These are phyloP conservation scores for Eragrostis curvula DNA, from an alignment of 176 grass and related monocot genomes.

Conservation along the genomic window DNA sequence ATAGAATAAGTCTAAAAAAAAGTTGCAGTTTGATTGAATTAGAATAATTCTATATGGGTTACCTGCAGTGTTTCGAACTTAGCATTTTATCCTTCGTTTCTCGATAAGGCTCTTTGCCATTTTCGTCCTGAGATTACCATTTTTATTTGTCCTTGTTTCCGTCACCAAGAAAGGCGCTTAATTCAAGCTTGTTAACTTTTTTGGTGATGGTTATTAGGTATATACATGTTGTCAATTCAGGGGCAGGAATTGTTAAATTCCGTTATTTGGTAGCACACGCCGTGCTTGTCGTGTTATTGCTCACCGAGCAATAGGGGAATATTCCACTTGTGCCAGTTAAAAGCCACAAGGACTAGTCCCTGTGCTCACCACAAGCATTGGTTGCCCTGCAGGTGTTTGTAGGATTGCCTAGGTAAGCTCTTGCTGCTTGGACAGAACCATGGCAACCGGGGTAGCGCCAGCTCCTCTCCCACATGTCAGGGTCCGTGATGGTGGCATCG, in stretches of 20 bases:
- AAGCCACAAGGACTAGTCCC: neutral
- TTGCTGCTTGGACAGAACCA: constrained; percentile 26
- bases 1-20: no score
- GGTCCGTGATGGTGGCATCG: constrained; percentile 56
- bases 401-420: constrained; percentile 46
- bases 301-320: constrained; percentile 27
- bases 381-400: constrained; percentile 50
- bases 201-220: neutral
- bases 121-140: neutral
- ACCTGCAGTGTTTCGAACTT: neutral
- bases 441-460: constrained; percentile 69
- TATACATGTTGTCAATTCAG: neutral
- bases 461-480: constrained; percentile 69
- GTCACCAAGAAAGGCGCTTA: neutral
- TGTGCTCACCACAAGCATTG: constrained; percentile 2
- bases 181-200: neutral
- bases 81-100: neutral
- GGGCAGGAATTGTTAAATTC: constrained; percentile 18
- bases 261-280: neutral
- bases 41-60: neutral
- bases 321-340: constrained; percentile 44
- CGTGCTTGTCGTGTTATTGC: constrained; percentile 41
- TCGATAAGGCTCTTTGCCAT: neutral
- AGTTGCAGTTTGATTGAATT: neutral
- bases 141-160: neutral